Evolutionary conservation across 2,329 filamentous ascomycete species (phyloP), one percentile per base, ranked within the genome.

Genomic region (Fusarium sp.): DNA sequence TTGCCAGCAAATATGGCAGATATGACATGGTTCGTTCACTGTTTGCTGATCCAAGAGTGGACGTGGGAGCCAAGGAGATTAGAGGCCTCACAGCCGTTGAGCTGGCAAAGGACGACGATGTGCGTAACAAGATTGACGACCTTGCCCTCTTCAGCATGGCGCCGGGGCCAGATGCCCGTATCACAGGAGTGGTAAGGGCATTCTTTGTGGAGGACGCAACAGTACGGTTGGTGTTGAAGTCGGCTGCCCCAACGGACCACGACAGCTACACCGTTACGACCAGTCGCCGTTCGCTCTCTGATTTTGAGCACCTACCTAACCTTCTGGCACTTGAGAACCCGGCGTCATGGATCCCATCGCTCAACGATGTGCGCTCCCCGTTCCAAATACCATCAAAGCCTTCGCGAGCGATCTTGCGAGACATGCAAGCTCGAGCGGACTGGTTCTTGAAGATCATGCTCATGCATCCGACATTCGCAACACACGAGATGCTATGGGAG

Each of bases 151-250:
- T 99, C 73, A 93, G 93, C 22, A 91, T 92, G 80, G 87, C 89
- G 2, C 87, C 93, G 6, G 92, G 90, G 13, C 87, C 89, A 16
- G 94, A 97, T 75, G 93, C 93, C 5, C 91, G 96, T 27, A 95
- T 95, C 24, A 98, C 96, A 1, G 94, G 94, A 2, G 95, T 98
- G 1, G 96, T 99, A 1, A 90, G 96, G 66, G 96, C 95, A 0
- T 98, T 97, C 83, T 98, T 99, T 78, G 95, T 99, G 13, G 96
- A 99, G 84, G 96, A 99, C 83, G 95, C 94, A 11, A 97, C 94
- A 1, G 93, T 98, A 61, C 92, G 96, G 45, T 91, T 98, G 57
- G 94, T 99, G 18, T 87, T 99, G 71, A 99, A 99, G 81, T 98
- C 96, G 2, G 96, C 95, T 14, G 94, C 94, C 2, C 95, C 94